phyloP scores from a whole-genome alignment of 768 basidiomycete genomes.

The Aureoboletus auriporus region DNA sequence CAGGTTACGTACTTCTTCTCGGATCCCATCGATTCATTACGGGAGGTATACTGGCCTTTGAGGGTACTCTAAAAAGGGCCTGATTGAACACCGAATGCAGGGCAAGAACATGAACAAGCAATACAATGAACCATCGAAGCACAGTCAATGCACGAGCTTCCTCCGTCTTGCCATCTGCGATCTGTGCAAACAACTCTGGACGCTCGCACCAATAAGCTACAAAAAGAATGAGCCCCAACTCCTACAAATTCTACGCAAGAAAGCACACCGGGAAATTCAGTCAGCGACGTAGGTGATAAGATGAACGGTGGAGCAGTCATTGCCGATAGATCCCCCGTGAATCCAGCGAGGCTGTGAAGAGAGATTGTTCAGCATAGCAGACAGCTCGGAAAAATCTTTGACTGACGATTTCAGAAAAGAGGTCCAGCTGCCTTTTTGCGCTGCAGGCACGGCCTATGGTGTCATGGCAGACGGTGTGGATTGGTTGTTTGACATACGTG shows the following conservation, averaged over 20 bases:
- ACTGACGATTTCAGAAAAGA: constrained; percentile 88
- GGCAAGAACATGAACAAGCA: not conserved
- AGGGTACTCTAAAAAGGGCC: constrained; percentile 65
- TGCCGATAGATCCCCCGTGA: constrained; percentile 84
- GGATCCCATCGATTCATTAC: constrained; percentile 93
- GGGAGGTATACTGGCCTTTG: constrained; percentile 91
- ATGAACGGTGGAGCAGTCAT: constrained; percentile 90
- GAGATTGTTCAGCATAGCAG: not conserved
- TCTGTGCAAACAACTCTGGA: constrained; percentile 83
- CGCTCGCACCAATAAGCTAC: constrained; percentile 97
- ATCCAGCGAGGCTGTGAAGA: constrained; percentile 64
- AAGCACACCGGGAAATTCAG: constrained; percentile 80
- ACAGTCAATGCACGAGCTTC: constrained; percentile 77
- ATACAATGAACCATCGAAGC: constrained; percentile 92
- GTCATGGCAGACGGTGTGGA: constrained; percentile 19
- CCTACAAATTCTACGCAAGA: not conserved
- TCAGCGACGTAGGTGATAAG: constrained; percentile 84
- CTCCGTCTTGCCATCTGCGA: constrained; percentile 69
- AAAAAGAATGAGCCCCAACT: constrained; percentile 3
- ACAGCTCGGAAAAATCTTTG: not conserved
- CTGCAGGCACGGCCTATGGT: constrained; percentile 65
- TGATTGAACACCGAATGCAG: constrained; percentile 2
- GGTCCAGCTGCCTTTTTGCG: constrained; percentile 85
- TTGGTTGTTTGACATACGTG: constrained; percentile 30
- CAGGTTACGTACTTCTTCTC: constrained; percentile 82